Percentiles rank a stretch among this genome's conserved stretches.
These are phyloP conservation scores for Calvatia gigantea DNA, from an alignment of 768 basidiomycete species.

Conservation along the genomic window DNA sequence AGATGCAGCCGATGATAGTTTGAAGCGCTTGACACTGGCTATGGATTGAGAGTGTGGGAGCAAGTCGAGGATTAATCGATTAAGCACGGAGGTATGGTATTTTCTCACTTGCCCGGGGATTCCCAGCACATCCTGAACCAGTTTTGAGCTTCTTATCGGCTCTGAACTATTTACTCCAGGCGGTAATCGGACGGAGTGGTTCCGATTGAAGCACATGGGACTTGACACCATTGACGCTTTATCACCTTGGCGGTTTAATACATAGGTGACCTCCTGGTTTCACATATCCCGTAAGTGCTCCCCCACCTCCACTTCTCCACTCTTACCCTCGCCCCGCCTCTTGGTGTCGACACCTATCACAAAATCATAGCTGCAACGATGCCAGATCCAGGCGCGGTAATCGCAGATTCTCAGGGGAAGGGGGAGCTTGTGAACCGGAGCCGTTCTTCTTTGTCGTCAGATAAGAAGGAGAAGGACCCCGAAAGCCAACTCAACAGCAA, in stretches of 20 bases:
- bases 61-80: no score
- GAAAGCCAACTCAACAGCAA: constrained; percentile 19
- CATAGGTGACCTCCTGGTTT: not conserved
- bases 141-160: constrained; percentile 2
- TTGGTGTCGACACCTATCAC: not conserved
- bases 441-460: constrained; percentile 5
- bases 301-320: not conserved
- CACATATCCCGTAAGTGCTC: not conserved
- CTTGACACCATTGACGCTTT: not conserved
- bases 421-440: not conserved
- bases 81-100: no score
- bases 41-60: no score
- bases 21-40: no score
- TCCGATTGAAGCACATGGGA: constrained; percentile 6
- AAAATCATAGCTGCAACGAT: constrained; percentile 2
- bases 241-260: not conserved
- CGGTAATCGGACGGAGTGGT: not conserved
- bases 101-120: not conserved
- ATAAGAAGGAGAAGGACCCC: constrained; percentile 20
- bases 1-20: no score
- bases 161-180: constrained; percentile 2
- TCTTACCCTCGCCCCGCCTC: not conserved
- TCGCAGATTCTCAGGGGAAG: not conserved
- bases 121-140: not conserved
- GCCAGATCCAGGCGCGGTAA: not conserved